Percentiles rank a stretch among this genome's conserved stretches.
Conservation (phyloP, 352 stramenopile species). For the Pythium sukuiense region DNA sequence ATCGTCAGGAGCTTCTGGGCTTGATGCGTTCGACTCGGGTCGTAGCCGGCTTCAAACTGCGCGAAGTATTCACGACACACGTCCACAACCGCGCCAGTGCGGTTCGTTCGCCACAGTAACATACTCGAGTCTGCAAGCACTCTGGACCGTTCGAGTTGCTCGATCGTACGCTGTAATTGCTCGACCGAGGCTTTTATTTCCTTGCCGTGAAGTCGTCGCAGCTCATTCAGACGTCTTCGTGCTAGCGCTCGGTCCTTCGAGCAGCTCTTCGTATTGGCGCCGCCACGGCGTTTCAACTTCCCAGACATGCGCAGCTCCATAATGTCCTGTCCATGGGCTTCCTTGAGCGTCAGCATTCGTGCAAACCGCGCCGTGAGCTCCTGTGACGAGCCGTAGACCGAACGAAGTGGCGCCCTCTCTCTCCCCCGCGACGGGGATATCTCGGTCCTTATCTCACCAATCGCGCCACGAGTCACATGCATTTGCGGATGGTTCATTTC, state of each 20-base stretch:
- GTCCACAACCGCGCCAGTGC: conserved; percentile 37
- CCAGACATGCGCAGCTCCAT: not conserved
- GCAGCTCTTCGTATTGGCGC: conserved; percentile 34
- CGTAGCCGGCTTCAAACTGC: conserved; percentile 44
- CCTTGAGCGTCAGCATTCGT: conserved; percentile 31
- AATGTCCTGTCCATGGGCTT: not conserved
- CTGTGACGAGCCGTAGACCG: conserved; percentile 6
- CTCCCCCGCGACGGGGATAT: not conserved
- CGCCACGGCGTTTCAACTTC: not conserved
- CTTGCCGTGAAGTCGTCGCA: not conserved
- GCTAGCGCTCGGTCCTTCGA: conserved; percentile 24
- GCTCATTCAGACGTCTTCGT: conserved; percentile 1
- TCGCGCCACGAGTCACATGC: not conserved
- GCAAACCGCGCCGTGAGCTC: conserved; percentile 44
- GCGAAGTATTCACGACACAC: conserved; percentile 46
- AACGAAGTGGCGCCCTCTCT: not conserved
- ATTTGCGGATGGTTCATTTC: not conserved
- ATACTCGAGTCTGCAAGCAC: conserved; percentile 40
- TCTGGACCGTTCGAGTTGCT: conserved; percentile 37
- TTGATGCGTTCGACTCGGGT: conserved; percentile 22
- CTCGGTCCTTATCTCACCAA: not conserved
- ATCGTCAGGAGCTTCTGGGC: conserved; percentile 8
- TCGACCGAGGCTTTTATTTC: conserved; percentile 38
- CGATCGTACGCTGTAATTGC: conserved; percentile 36
- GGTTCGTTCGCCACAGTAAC: conserved; percentile 45